Percentiles rank a stretch among this genome's conserved stretches.
These are phyloP conservation scores for Litchi chinensis DNA, from an alignment of 345 rosid species.

Conservation along the genomic window DNA sequence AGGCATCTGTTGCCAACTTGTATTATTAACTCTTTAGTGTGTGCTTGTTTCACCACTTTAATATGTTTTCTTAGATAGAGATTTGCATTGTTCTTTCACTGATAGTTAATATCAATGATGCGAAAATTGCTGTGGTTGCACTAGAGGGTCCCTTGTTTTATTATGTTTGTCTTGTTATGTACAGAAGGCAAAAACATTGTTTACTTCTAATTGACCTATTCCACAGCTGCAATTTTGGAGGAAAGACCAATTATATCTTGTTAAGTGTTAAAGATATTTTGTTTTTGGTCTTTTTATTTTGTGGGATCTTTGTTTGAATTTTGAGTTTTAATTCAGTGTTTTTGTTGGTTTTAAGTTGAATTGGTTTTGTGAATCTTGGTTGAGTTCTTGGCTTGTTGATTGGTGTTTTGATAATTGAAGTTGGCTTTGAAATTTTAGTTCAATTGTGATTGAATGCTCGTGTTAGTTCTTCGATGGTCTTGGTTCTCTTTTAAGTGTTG, in stretches of 20 bases:
- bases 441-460: neutral
- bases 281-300: neutral
- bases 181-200: too few relatives aligned
- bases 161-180: too few relatives aligned
- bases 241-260: too few relatives aligned
- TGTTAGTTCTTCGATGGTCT: neutral
- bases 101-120: neutral
- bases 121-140: too few relatives aligned
- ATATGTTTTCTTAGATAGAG: neutral
- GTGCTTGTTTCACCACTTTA: neutral
- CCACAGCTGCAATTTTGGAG: too few relatives aligned
- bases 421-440: neutral
- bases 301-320: neutral
- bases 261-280: too few relatives aligned
- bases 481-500: neutral
- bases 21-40: neutral
- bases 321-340: neutral
- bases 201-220: too few relatives aligned
- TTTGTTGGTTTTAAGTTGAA: too few relatives aligned
- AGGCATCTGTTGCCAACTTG: neutral
- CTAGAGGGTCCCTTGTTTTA: too few relatives aligned
- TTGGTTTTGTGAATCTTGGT: too few relatives aligned
- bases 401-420: neutral
- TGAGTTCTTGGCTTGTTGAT: neutral
- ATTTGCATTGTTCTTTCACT: neutral